Base-by-base conservation (phyloP, 352 stramenopile genomes). In the Pythium brachiatum region DNA sequence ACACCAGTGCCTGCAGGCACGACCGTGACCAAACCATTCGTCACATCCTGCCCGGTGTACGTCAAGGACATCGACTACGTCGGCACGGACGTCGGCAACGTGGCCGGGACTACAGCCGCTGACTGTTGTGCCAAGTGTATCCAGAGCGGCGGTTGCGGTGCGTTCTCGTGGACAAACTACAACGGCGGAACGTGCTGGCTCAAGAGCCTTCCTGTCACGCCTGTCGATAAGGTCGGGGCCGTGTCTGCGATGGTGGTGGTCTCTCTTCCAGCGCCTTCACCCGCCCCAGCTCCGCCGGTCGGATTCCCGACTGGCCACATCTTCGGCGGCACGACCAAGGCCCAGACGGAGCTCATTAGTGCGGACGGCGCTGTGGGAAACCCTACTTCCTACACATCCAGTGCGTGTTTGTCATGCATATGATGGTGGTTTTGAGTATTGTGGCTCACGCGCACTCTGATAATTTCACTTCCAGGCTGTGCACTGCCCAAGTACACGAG, bases 401-500 rank as follows among this genome's bases (percentile, higher is more conserved):
- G 43, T 51, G 12, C 43, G 20, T 31, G n/a, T 18, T 21, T 23
- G 39, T 55, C n/a, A n/a, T n/a, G n/a, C n/a, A 11, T 38, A 21
- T 55, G 16, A 15, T 39, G 48, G 31, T 3, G 3, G 20, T 3
- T 41, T 29, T 52, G 8, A 25, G 7, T 29, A 27, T 9, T 25
- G 41, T 32, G 53, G 29, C 34, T 26, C n/a, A 23, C 16, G 11
- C 60, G 16, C n/a, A 32, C 23, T 32, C 20, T 54, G 32, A n/a
- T 44, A n/a, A 3, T 50, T 57, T 34, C 9, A 9, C 34, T 1
- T 29, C 51, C 50, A 70, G 60, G 34, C 9, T 92, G 83, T 47
- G 70, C 84, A 34, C 70, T 89, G 8, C 83, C 83, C 0, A 73
- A 93, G 50, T 93, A 91, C 53, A 60, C 78, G 41, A 90, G 78